Conservation (phyloP, 208 protist genomes). For the Blastocrithidia nonstop region DNA sequence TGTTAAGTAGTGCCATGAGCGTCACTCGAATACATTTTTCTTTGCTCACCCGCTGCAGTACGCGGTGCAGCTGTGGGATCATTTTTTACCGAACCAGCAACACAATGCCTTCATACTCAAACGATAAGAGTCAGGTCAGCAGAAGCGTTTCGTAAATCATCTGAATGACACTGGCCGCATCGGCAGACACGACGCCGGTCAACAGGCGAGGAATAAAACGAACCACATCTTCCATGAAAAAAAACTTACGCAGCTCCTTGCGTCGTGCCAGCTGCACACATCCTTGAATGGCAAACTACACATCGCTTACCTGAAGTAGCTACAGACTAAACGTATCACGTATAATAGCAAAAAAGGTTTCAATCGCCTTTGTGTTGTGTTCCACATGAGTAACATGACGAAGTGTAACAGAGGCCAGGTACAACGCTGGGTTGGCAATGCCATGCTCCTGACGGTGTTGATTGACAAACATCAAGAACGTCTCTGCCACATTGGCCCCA, state of each 20-base stretch:
- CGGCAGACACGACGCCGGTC: constrained; percentile 57
- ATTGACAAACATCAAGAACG: constrained; percentile 31
- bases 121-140: constrained; percentile 70
- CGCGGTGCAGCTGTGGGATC: constrained; percentile 77
- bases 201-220: constrained; percentile 60
- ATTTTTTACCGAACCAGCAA: constrained; percentile 45
- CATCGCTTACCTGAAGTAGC: constrained; percentile 30
- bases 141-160: constrained; percentile 71
- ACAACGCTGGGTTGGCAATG: constrained; percentile 56
- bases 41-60: constrained; percentile 80
- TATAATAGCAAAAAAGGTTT: constrained; percentile 41
- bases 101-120: constrained; percentile 70
- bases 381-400: constrained; percentile 32
- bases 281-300: constrained; percentile 62
- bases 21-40: constrained; percentile 86
- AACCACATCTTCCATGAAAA: constrained; percentile 53
- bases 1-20: constrained; percentile 76
- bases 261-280: constrained; percentile 58
- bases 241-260: constrained; percentile 51
- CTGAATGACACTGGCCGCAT: constrained; percentile 71
- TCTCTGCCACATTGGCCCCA: constrained; percentile 22
- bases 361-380: constrained; percentile 24
- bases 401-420: constrained; percentile 48
- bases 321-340: constrained; percentile 32
- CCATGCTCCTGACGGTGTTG: constrained; percentile 21